Evolutionary conservation across 139 green algal genomes (phyloP), one percentile per base, ranked within the genome.

Genomic region (Diplosphaera chodatii): DNA sequence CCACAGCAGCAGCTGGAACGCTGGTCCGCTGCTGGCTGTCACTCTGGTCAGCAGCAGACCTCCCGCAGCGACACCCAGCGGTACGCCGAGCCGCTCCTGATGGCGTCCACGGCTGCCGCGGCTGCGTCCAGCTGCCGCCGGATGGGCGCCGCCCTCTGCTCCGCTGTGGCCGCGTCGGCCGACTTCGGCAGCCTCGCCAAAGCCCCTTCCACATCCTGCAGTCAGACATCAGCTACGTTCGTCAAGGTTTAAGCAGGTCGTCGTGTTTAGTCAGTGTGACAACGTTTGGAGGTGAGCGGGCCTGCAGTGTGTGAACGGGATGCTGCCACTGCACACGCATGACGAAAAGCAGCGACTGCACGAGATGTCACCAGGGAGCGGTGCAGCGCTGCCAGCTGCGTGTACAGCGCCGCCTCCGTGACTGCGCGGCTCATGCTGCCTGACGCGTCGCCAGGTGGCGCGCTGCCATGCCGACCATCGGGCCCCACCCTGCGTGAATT

Each of bases 21-120:
- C n/a, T n/a, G n/a, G n/a, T n/a, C n/a, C n/a, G n/a, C n/a, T n/a
- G n/a, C n/a, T n/a, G n/a, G n/a, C n/a, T n/a, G n/a, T n/a, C n/a
- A n/a, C n/a, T n/a, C n/a, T n/a, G n/a, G 48, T 40, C 74, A 72
- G 41, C 70, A 74, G 69, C 91, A 90, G 33, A 95, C 40, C 15
- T 34, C n/a, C 1, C 64, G 64, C 67, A 95, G 73, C 63, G 86
- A 59, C 22, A 95, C 79, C 88, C 88, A 96, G 67, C 87, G 82
- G 75, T 89, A 93, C 2, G 48, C 78, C 67, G 75, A 83, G 29
- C 37, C 32, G 30, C 84, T 67, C 6, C 85, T 71, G 37, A 92
- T 62, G 22, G 21, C 30, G 18, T 72, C 81, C 21, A 89, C 66
- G 0, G 72, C 83, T 1, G 74, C 63, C 16, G 78, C 72, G 3